These are phyloP conservation scores for Solanum verrucosum DNA, from an alignment of 257 asterid genomes.

Conservation along the genomic window DNA sequence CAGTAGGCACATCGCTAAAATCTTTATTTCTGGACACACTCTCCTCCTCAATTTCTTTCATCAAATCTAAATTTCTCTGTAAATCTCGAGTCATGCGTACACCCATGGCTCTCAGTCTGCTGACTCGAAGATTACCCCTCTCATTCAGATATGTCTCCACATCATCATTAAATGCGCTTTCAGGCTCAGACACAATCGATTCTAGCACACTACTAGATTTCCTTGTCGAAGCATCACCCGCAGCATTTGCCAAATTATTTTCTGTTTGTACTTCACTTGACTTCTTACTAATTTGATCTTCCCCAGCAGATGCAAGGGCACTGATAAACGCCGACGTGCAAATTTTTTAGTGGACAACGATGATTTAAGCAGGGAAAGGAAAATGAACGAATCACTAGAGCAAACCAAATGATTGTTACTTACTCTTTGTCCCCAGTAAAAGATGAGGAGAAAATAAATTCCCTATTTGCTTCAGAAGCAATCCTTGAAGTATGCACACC, in stretches of 20 bases:
- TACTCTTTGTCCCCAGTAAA: constrained; percentile 84
- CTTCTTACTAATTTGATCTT: constrained; percentile 26
- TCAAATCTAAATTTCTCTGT: constrained; percentile 88
- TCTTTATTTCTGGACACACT: constrained; percentile 11
- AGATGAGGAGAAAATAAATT: constrained; percentile 85
- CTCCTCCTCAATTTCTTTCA: constrained; percentile 72
- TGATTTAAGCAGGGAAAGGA: not conserved
- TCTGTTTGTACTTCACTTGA: constrained; percentile 28
- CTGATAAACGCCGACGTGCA: constrained; percentile 26
- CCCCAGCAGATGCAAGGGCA: constrained; percentile 63
- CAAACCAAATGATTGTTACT: constrained; percentile 7
- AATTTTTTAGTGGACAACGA: not conserved
- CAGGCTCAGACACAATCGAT: constrained; percentile 37
- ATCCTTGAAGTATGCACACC: constrained; percentile 90
- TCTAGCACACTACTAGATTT: constrained; percentile 26
- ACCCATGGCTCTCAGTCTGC: constrained; percentile 87
- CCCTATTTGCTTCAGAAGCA: constrained; percentile 95
- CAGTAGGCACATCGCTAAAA: constrained; percentile 6
- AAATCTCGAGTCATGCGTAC: constrained; percentile 94
- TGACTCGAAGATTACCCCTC: constrained; percentile 75
- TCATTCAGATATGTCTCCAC: constrained; percentile 87
- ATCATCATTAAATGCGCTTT: constrained; percentile 37
- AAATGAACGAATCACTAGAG: not conserved
- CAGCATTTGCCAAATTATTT: constrained; percentile 16
- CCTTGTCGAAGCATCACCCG: constrained; percentile 15